phyloP scores from a whole-genome alignment of 2,329 filamentous ascomycete genomes.

The Trichoderma sp. region DNA sequence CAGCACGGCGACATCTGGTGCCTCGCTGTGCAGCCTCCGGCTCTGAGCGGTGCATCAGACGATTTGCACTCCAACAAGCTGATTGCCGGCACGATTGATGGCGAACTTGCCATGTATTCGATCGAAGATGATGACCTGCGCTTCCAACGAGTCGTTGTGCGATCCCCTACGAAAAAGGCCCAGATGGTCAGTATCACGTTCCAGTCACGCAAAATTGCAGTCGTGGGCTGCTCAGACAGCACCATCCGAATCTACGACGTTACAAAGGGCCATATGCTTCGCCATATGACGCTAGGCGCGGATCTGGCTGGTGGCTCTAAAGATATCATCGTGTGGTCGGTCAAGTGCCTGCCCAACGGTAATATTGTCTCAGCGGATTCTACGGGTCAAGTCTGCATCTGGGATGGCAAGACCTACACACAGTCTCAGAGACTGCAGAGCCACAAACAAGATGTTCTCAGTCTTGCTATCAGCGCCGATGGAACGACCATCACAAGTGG shows the following conservation, averaged over 20 bases:
- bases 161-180: conserved; percentile 77
- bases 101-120: conserved; percentile 81
- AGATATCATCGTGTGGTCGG: conserved; percentile 88
- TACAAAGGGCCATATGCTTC: conserved; percentile 69
- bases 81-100: conserved; percentile 85
- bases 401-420: conserved; percentile 89
- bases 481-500: conserved; percentile 82
- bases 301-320: conserved; percentile 74
- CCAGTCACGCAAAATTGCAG: conserved; percentile 75
- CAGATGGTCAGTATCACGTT: conserved; percentile 90
- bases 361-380: conserved; percentile 95
- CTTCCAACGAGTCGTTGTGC: conserved; percentile 72
- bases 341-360: conserved; percentile 81
- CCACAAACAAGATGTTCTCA: conserved; percentile 87
- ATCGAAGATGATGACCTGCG: conserved; percentile 80
- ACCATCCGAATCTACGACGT: conserved; percentile 90
- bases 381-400: conserved; percentile 87
- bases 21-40: conserved; percentile 75
- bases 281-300: conserved; percentile 81
- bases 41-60: conserved; percentile 29
- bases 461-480: conserved; percentile 77
- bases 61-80: conserved; percentile 56
- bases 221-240: conserved; percentile 94
- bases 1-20: conserved; percentile 98
- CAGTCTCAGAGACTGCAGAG: conserved; percentile 80